Evolutionary conservation across 768 basidiomycete genomes (phyloP).

Genomic region (Panaeolus papilionaceus): DNA sequence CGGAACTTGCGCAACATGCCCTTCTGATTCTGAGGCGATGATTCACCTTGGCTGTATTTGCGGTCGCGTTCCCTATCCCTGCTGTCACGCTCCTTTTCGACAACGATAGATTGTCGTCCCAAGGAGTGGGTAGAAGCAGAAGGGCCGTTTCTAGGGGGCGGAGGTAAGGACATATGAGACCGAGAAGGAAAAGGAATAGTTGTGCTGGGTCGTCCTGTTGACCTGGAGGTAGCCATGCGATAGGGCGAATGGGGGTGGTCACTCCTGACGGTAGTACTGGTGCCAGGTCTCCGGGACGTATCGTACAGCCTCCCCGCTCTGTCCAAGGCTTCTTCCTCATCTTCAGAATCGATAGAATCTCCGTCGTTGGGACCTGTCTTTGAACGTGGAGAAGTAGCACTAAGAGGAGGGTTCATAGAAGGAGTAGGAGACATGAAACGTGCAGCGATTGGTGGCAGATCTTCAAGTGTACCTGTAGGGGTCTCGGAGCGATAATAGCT

Average conservation of each 20-base stretch:
- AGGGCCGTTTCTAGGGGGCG: slow-evolving; percentile 62
- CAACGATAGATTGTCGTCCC: slow-evolving; percentile 67
- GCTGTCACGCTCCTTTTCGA: slow-evolving; percentile 42
- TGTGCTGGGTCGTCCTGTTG: slow-evolving; percentile 45
- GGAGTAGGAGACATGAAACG: slow-evolving; percentile 87
- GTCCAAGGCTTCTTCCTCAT: slow-evolving; percentile 69
- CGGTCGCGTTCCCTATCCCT: slow-evolving; percentile 44
- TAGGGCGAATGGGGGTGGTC: slow-evolving; percentile 84
- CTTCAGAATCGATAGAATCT: slow-evolving; percentile 73
- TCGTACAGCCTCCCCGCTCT: slow-evolving; percentile 52
- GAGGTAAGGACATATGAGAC: slow-evolving; percentile 80
- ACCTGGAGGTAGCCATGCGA: slow-evolving; percentile 53
- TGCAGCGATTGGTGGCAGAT: slow-evolving; percentile 87
- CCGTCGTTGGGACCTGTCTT: slow-evolving; percentile 71
- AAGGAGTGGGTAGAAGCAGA: slow-evolving; percentile 77
- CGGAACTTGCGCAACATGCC: slow-evolving; percentile 73
- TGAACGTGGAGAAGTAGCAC: slow-evolving; percentile 46
- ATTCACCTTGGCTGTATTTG: slow-evolving; percentile 56
- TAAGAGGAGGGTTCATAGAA: slow-evolving; percentile 39
- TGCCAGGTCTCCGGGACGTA: slow-evolving; percentile 38
- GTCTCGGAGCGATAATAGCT: slow-evolving; percentile 77
- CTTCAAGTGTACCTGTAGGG: slow-evolving; percentile 72
- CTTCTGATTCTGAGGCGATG: slow-evolving; percentile 36
- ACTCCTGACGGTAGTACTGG: slow-evolving; percentile 50
- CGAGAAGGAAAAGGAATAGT: slow-evolving; percentile 79